Evolutionary conservation across 179 eudicot species (phyloP).

Genomic region (Actinidia arguta): DNA sequence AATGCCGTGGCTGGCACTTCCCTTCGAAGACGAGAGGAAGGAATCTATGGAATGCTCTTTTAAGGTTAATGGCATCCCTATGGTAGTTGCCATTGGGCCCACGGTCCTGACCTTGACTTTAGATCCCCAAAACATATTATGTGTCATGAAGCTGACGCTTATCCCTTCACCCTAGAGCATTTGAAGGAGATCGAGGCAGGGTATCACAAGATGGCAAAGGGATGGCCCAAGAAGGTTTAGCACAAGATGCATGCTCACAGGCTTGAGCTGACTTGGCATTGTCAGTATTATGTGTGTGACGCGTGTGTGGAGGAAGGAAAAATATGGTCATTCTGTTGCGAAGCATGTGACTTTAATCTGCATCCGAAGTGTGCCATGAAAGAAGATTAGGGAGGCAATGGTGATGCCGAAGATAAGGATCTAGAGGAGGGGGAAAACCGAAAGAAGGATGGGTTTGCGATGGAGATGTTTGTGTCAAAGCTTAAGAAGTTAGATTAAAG

Average conservation of each 20-base stretch:
- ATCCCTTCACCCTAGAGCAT: slow-evolving; percentile 71
- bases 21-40: slow-evolving; percentile 62
- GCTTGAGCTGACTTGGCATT: slow-evolving; percentile 55
- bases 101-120: slow-evolving; percentile 67
- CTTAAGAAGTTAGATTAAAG: background rate
- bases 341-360: slow-evolving; percentile 68
- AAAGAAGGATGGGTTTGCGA: slow-evolving; percentile 64
- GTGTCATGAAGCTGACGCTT: slow-evolving; percentile 68
- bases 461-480: slow-evolving; percentile 47
- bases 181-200: slow-evolving; percentile 65
- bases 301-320: slow-evolving; percentile 64
- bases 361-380: slow-evolving; percentile 82
- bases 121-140: slow-evolving; percentile 65
- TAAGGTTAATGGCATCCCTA: slow-evolving; percentile 73
- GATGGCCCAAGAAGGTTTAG: slow-evolving; percentile 65
- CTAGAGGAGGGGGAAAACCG: slow-evolving; percentile 29
- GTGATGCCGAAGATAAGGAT: slow-evolving; percentile 18
- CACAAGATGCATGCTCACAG: slow-evolving; percentile 67
- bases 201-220: slow-evolving; percentile 61
- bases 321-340: slow-evolving; percentile 68
- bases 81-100: slow-evolving; percentile 68
- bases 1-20: slow-evolving; percentile 93
- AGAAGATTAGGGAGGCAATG: slow-evolving; percentile 25
- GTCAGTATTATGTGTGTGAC: slow-evolving; percentile 53
- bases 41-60: slow-evolving; percentile 46